Conservation (phyloP, 768 basidiomycete genomes). For the Trametes maxima region DNA sequence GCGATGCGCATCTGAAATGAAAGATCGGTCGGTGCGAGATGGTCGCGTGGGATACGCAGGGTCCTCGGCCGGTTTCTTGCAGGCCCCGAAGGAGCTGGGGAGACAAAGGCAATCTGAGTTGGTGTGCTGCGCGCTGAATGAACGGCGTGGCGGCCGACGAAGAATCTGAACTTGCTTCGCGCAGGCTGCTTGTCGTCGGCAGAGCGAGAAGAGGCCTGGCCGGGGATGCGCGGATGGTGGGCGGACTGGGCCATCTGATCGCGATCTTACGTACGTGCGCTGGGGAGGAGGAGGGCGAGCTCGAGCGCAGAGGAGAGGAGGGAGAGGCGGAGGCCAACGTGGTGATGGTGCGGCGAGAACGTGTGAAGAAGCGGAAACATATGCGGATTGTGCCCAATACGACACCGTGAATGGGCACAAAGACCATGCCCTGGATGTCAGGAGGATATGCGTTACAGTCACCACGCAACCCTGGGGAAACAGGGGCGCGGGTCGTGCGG, state of each 20-base stretch:
- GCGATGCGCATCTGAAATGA: slow-evolving; percentile 8
- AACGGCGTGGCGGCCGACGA: neutral
- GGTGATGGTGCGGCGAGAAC: slow-evolving; percentile 19
- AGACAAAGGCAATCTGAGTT: neutral
- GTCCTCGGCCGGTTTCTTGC: neutral
- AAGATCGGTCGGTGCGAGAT: slow-evolving; percentile 6
- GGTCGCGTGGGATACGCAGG: neutral
- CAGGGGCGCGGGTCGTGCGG: neutral
- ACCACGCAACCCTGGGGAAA: neutral
- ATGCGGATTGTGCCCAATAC: neutral
- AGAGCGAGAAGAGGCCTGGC: neutral
- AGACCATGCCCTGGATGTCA: neutral
- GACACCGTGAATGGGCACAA: neutral
- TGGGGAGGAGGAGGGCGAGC: neutral
- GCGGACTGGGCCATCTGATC: neutral
- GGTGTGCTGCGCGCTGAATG: neutral
- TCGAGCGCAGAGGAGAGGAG: neutral
- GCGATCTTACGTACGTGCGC: slow-evolving; percentile 8
- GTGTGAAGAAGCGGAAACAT: slow-evolving; percentile 13
- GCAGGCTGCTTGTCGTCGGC: neutral
- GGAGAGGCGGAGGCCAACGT: slow-evolving; percentile 7
- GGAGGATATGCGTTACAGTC: neutral
- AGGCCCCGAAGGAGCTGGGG: neutral
- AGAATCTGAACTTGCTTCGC: neutral
- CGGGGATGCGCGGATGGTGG: neutral